Base-by-base conservation (phyloP, 495 filamentous ascomycete genomes). In the Daldinia concentrica region DNA sequence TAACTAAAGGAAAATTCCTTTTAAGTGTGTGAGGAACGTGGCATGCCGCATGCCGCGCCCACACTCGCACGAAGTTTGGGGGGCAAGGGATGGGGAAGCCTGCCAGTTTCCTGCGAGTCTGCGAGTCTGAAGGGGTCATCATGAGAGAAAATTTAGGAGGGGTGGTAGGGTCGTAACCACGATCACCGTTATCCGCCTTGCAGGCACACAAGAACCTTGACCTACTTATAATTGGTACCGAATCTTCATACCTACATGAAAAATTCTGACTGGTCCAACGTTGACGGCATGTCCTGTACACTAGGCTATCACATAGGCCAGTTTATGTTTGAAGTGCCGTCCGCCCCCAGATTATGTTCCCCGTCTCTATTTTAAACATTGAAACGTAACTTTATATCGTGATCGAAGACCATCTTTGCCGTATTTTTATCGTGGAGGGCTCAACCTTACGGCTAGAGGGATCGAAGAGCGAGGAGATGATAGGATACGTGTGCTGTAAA, bases 11-110 rank as follows among this genome's bases (percentile, higher is more conserved):
- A 70, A 69, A 58, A 62, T 73, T 69, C 71, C 71, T 52, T 73
- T 69, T 66, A 62, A 66, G 71, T 63, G 61, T 73, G 69, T 57
- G 63, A 73, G 71, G 71, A 73, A 73, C 71, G 71, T 73, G 71
- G 71, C 71, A 69, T 73, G 71, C 71, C 71, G 71, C 71, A 66
- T 66, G 71, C 71, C 71, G 66, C 52, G 71, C 52, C 71, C 71
- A 66, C 71, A 69, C 57, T 58, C 32, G 58, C 56, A 48, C 43
- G 34, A 62, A 39, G 57, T 69, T 73, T 65, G 71, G 66, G 62
- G 58, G 57, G 61, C 19, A 66, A 63, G 69, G 69, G 69, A 72
- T 72, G 69, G 69, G 69, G 61, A 69, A 69, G 62, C 57, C 37
- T 60, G 57, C 36, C 22, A 32, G 30, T 17, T 24, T 22, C 29